Evolutionary conservation across 148 eudicot species (phyloP), one percentile per base, ranked within the genome.

Genomic region (Beta vulgaris): DNA sequence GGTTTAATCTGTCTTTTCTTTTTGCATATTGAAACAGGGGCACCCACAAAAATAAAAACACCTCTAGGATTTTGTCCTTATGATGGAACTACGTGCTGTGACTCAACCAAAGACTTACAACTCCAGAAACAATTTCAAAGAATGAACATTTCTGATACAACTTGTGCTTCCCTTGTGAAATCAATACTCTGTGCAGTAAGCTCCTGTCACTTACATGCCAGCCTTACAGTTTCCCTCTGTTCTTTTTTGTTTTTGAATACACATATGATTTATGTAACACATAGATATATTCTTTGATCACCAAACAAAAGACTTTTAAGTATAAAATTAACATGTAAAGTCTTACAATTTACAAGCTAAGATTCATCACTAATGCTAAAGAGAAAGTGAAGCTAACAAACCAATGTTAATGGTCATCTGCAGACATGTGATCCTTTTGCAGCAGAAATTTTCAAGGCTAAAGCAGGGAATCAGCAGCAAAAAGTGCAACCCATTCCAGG

Each of bases 371-470:
- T 51, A 19, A 23, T 66, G 49, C 44, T 28, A 19, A 51, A 58
- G 62, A 28, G 18, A 3, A 25, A 2, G 62, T 28, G 25, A 1
- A 28, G 34, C 34, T 26, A 25, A 39, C 28, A 44, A 13, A 31
- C 19, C 19, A 35, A 25, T 65, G 58, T 31, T 19, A 37, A 44
- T 73, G 57, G 58, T 43, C 32, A 13, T 42, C 64, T 74, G 81
- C 93, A 94, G 98, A 83, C 82, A 25, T 94, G 98, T 68, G 98
- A 94, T 86, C 93, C 88, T 23, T 94, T 86, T 76, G 83, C 98
- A 61, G 93, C 92, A 44, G 89, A 87, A 39, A 80, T 95, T 57
- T 90, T 81, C 78, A 57, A 66, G 49, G 79, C 77, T 10, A 74
- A 79, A 57, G 78, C 93, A 28, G 84, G 76, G 35, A 13, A 66